phyloP scores from a whole-genome alignment of 1,284 basidiomycete species.

The Puccinia triticina region DNA sequence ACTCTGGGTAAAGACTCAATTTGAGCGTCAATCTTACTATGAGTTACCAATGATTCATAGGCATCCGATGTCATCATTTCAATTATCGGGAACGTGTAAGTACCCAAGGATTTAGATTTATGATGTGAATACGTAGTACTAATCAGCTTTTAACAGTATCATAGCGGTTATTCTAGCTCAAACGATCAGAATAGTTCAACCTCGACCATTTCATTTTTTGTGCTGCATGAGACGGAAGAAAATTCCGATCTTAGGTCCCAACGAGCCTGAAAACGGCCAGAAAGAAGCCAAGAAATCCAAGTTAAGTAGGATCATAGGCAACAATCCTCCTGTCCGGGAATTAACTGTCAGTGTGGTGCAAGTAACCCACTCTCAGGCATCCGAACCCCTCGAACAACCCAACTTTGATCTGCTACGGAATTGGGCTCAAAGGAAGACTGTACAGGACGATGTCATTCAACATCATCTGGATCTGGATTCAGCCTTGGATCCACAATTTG shows the following conservation, averaged over 20 bases:
- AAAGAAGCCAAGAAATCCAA: slow-evolving; percentile 3
- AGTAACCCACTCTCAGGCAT: slow-evolving; percentile 47
- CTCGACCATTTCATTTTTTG: slow-evolving; percentile 17
- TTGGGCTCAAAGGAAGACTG: slow-evolving; percentile 40
- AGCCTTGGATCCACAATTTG: slow-evolving; percentile 31
- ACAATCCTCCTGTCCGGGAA: slow-evolving; percentile 34
- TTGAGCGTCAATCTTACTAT: not conserved
- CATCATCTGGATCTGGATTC: slow-evolving; percentile 43
- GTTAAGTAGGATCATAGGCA: not conserved
- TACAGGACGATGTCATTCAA: slow-evolving; percentile 29
- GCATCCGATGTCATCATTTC: slow-evolving; percentile 49
- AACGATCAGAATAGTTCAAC: slow-evolving; percentile 45
- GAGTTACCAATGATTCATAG: not conserved
- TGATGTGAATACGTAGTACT: not conserved
- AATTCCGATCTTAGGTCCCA: not conserved
- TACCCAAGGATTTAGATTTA: not conserved
- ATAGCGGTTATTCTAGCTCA: slow-evolving; percentile 40
- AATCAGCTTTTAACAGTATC: not conserved
- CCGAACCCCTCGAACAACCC: slow-evolving; percentile 44
- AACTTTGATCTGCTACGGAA: slow-evolving; percentile 44
- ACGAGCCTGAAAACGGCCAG: not conserved
- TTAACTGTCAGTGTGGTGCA: slow-evolving; percentile 43
- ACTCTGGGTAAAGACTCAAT: not conserved
- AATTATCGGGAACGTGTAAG: slow-evolving; percentile 49
- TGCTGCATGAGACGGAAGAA: slow-evolving; percentile 14